These are phyloP conservation scores for Nemophila menziesii DNA, from an alignment of 257 asterid species.

Conservation along the genomic window DNA sequence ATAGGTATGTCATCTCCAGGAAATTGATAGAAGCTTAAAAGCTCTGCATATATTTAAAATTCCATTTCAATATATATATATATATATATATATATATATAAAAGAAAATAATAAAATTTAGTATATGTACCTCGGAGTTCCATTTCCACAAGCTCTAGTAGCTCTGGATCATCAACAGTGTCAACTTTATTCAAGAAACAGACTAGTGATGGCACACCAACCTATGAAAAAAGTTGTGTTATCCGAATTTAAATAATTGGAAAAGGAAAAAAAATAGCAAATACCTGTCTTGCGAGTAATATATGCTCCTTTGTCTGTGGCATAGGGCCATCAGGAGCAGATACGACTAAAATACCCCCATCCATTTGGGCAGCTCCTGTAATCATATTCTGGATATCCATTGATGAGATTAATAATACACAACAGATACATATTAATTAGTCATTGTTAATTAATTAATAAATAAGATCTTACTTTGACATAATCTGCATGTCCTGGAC, in stretches of 20 bases:
- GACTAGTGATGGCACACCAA: slow-evolving; percentile 93
- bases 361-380: slow-evolving; percentile 29
- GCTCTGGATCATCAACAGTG: slow-evolving; percentile 90
- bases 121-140: slow-evolving; percentile 88
- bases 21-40: slow-evolving; percentile 85
- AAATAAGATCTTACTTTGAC: slow-evolving; percentile 52
- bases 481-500: slow-evolving; percentile 98
- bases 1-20: slow-evolving; percentile 99
- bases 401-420: neutral
- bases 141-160: slow-evolving; percentile 98
- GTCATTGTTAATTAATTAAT: neutral
- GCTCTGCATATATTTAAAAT: slow-evolving; percentile 39
- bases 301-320: slow-evolving; percentile 29
- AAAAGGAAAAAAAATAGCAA: neutral
- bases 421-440: neutral
- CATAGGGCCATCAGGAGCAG: slow-evolving; percentile 31
- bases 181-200: slow-evolving; percentile 91
- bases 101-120: neutral
- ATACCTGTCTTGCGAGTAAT: slow-evolving; percentile 22
- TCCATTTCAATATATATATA: neutral
- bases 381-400: slow-evolving; percentile 18
- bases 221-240: slow-evolving; percentile 27
- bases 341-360: slow-evolving; percentile 21
- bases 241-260: too few relatives aligned
- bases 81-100: too few relatives aligned